Evolutionary conservation across 495 filamentous ascomycete species (phyloP), one percentile per base, ranked within the genome.

Genomic region (Cairneyella variabilis): DNA sequence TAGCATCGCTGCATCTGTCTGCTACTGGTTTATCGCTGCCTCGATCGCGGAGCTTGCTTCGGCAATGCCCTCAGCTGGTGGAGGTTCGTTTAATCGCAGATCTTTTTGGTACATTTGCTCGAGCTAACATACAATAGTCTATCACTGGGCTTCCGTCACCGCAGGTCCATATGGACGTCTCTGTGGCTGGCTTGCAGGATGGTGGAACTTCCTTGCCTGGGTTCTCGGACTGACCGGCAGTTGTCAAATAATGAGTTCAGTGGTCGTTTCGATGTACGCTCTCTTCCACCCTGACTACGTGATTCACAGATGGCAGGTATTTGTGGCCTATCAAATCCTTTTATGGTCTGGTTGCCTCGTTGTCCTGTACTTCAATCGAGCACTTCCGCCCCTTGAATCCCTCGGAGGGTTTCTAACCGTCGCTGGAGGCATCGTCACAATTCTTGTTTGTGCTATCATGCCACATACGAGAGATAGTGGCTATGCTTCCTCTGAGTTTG

Each of bases 201-300:
- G 79, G 69, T 81, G 86, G 72, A 95, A 95, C 62, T 85, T 83
- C 61, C 78, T 89, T 49, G 90, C 83, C n/a, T 91, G 88, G 88
- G 64, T 86, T 56, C 78, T 86, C 69, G 61, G 77, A 48, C 68
- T 81, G 1, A 83, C 88, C 11, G 85, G 86, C 2, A 83, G 89
- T 51, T 71, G 76, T 4, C 70, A 79, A 36, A 90, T 91, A 50
- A 74, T 86, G 7, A 82, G 76, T 16, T 85, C 86, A 55, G 80
- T 87, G 57, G 67, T 76, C 5, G 78, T 88, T 49, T 69, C 82
- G 36, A 83, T 92, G 79, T 95, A 91, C 63, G 78, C 77, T 10
- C 64, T 86, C 10, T 84, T 83, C 62, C 83, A 91, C 58, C 79
- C 83, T 2, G 80, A 70, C 9, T 87, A 83, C 48, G 70, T 68